phyloP scores from a whole-genome alignment of 371 early-diverging fungal genomes.

The Apophysomyces ossiformis region DNA sequence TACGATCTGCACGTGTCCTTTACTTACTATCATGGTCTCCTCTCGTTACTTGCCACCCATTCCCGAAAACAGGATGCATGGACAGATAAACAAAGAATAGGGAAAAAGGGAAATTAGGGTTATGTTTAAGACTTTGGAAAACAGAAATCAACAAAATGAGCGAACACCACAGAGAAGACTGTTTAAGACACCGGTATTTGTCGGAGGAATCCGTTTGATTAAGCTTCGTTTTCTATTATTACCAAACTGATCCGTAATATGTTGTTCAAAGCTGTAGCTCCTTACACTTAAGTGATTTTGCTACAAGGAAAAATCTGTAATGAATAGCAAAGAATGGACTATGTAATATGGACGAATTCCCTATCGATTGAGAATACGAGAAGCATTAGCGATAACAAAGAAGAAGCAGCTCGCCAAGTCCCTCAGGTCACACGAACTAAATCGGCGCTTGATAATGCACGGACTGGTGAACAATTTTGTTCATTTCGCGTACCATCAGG shows the following conservation, averaged over 20 bases:
- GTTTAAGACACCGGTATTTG: too few species aligned
- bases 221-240: too few species aligned
- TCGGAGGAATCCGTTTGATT: too few species aligned
- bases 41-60: not conserved
- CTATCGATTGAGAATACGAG: not conserved
- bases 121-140: not conserved
- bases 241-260: too few species aligned
- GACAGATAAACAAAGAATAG: not conserved
- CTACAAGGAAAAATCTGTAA: too few species aligned
- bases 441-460: conserved; percentile 3
- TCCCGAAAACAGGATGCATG: not conserved
- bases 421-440: not conserved
- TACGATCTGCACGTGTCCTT: conserved; percentile 4
- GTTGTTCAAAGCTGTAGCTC: too few species aligned
- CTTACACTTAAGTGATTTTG: too few species aligned
- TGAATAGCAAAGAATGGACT: not conserved
- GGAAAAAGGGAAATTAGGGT: not conserved
- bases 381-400: not conserved
- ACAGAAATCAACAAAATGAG: not conserved
- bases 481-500: not conserved
- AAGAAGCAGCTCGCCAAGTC: not conserved
- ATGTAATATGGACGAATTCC: not conserved
- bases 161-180: too few species aligned
- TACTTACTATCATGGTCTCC: not conserved
- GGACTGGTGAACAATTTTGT: not conserved